phyloP scores from a whole-genome alignment of 31 red algal genomes.

The Odonthalia washingtoniensis region DNA sequence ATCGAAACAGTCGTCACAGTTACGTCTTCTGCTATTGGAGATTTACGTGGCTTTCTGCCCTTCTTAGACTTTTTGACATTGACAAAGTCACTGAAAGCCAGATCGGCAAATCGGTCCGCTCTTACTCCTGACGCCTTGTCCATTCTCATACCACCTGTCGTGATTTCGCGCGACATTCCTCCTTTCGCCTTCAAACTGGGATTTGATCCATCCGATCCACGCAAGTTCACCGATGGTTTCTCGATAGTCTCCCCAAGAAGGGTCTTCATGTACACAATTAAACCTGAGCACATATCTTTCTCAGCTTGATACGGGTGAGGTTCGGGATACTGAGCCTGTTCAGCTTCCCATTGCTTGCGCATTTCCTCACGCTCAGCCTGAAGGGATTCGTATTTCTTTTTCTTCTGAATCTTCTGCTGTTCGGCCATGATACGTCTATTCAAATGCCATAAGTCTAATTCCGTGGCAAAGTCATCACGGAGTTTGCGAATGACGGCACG shows the following conservation, averaged over 20 bases:
- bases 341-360: conserved; percentile 82
- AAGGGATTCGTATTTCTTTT: conserved; percentile 68
- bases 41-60: conserved; percentile 51
- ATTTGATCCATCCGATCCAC: conserved; percentile 4
- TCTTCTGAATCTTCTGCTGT: conserved; percentile 74
- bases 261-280: conserved; percentile 76
- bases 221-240: conserved; percentile 55
- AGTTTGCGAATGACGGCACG: conserved; percentile 61
- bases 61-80: conserved; percentile 56
- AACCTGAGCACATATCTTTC: conserved; percentile 80
- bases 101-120: conserved; percentile 55
- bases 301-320: conserved; percentile 85
- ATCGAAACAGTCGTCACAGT: conserved; percentile 29
- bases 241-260: conserved; percentile 69
- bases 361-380: conserved; percentile 86
- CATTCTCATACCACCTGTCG: conserved; percentile 51
- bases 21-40: conserved; percentile 1
- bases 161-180: conserved; percentile 60
- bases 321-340: conserved; percentile 87
- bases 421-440: conserved; percentile 71
- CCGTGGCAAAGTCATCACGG: conserved; percentile 67
- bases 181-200: conserved; percentile 45
- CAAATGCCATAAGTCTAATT: conserved; percentile 84
- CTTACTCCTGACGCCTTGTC: conserved; percentile 43
- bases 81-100: conserved; percentile 71